Conservation (phyloP, 2,329 filamentous ascomycete genomes). For the Aphanocladium album region DNA sequence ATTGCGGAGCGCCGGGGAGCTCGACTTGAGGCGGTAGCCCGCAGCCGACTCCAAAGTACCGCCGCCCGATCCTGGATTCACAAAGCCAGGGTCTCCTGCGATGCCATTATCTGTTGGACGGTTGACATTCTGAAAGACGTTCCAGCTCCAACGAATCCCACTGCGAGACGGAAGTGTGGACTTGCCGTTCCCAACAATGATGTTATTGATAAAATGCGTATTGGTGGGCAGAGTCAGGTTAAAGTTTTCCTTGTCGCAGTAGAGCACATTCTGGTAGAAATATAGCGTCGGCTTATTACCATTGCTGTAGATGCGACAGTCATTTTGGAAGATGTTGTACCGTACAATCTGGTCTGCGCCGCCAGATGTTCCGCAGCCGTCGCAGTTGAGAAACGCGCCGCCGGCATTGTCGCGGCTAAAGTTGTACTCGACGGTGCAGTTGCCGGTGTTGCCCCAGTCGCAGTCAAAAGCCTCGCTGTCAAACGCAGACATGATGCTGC, state of each 20-base stretch:
- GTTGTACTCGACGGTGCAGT: constrained; percentile 23
- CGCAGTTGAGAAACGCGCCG: constrained; percentile 23
- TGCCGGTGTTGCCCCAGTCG: constrained; percentile 24
- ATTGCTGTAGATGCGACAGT: constrained; percentile 22
- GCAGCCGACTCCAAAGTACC: constrained; percentile 13
- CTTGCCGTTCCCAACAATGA: constrained; percentile 21
- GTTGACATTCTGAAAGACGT: constrained; percentile 20
- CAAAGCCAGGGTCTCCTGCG: constrained; percentile 16
- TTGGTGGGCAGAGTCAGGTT: constrained; percentile 17
- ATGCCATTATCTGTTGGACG: constrained; percentile 16
- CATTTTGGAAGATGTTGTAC: constrained; percentile 24
- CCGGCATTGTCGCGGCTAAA: constrained; percentile 24
- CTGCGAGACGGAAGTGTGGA: constrained; percentile 16
- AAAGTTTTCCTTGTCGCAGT: constrained; percentile 20
- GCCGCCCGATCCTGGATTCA: constrained; percentile 10
- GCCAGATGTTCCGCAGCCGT: constrained; percentile 21
- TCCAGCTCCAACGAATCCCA: constrained; percentile 19
- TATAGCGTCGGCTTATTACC: constrained; percentile 18
- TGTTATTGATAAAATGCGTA: constrained; percentile 22
- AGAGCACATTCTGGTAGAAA: constrained; percentile 24
- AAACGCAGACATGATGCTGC: constrained; percentile 19
- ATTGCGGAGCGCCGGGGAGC: constrained; percentile 17
- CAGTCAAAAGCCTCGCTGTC: constrained; percentile 24
- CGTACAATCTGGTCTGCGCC: constrained; percentile 21
- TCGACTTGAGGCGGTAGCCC: constrained; percentile 17